Conservation (phyloP, 108 stramenopile species). For the Nitzschia sp. region DNA sequence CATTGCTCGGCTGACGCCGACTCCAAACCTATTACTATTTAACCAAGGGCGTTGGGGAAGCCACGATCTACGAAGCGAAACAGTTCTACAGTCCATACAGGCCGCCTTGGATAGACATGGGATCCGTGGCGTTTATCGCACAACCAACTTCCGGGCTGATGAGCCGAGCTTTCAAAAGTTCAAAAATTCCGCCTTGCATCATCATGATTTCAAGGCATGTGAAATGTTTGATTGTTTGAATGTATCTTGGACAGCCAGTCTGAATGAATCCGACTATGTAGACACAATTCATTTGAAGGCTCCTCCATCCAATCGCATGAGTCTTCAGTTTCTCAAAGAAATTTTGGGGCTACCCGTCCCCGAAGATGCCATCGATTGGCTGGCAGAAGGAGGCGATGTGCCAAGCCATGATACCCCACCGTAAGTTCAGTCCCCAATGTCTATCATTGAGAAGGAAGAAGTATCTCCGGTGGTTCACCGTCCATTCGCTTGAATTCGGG, state of each 20-base stretch:
- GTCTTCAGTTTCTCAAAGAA: constrained; percentile 10
- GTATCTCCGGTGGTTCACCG: too few relatives aligned
- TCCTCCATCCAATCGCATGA: constrained; percentile 7
- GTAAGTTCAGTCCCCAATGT: too few relatives aligned
- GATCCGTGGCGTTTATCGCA: constrained; percentile 32
- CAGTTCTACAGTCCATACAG: background rate
- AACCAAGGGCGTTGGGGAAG: constrained; percentile 25
- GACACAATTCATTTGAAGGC: constrained; percentile 17
- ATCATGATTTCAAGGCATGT: constrained; percentile 7
- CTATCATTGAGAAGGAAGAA: too few relatives aligned
- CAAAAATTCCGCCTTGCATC: background rate
- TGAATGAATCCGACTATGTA: constrained; percentile 5
- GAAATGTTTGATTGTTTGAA: constrained; percentile 15
- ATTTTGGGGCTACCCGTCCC: too few relatives aligned
- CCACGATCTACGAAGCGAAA: constrained; percentile 12
- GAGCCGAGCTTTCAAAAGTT: background rate
- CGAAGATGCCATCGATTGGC: too few relatives aligned
- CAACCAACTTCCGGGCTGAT: constrained; percentile 23
- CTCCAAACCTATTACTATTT: constrained; percentile 20
- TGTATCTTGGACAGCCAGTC: constrained; percentile 11
- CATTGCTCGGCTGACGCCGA: constrained; percentile 23
- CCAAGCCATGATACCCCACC: too few relatives aligned
- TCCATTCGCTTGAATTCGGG: too few relatives aligned
- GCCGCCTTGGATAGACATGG: constrained; percentile 16
- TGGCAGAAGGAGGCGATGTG: too few relatives aligned